phyloP scores from a whole-genome alignment of 495 filamentous ascomycete genomes.

The Saxophila tyrrhenica region DNA sequence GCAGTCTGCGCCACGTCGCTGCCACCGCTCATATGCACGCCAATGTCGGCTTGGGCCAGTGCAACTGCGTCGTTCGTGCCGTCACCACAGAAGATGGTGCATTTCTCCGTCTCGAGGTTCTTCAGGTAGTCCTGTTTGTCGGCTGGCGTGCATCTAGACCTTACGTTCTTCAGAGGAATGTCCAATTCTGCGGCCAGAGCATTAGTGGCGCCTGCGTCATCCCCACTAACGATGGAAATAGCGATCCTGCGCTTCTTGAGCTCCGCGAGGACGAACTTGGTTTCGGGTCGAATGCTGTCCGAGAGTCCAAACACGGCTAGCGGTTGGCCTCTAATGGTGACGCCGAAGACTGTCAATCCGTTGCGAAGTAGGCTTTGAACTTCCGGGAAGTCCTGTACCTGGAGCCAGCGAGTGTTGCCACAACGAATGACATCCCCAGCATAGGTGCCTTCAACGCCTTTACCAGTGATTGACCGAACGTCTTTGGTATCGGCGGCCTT shows the following conservation, averaged over 20 bases:
- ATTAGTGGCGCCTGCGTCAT: constrained; percentile 46
- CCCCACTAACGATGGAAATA: constrained; percentile 58
- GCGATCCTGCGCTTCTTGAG: constrained; percentile 46
- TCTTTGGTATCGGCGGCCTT: constrained; percentile 28
- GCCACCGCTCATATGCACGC: constrained; percentile 52
- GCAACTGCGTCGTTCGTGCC: constrained; percentile 74
- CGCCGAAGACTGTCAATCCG: constrained; percentile 51
- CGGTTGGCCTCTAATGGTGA: constrained; percentile 42
- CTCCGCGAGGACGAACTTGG: constrained; percentile 35
- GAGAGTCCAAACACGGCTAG: constrained; percentile 48
- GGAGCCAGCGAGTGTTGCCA: constrained; percentile 57
- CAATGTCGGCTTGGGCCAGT: constrained; percentile 60
- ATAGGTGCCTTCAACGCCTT: constrained; percentile 35
- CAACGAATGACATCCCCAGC: constrained; percentile 35
- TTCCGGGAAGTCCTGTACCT: constrained; percentile 23
- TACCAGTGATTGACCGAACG: constrained; percentile 41
- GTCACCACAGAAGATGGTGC: constrained; percentile 63
- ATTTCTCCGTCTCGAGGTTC: constrained; percentile 23
- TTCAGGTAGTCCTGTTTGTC: constrained; percentile 56
- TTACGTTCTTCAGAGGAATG: constrained; percentile 39
- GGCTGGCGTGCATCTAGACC: constrained; percentile 42
- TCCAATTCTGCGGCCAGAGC: constrained; percentile 40
- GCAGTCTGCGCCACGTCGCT: constrained; percentile 56
- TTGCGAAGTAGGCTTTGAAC: constrained; percentile 36
- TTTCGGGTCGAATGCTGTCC: constrained; percentile 49